A percentile compares a stretch with the other conserved stretches of the same genome.
These are phyloP conservation scores for Cantharellus cinnabarinus DNA, from an alignment of 768 basidiomycete species.

Conservation along the genomic window DNA sequence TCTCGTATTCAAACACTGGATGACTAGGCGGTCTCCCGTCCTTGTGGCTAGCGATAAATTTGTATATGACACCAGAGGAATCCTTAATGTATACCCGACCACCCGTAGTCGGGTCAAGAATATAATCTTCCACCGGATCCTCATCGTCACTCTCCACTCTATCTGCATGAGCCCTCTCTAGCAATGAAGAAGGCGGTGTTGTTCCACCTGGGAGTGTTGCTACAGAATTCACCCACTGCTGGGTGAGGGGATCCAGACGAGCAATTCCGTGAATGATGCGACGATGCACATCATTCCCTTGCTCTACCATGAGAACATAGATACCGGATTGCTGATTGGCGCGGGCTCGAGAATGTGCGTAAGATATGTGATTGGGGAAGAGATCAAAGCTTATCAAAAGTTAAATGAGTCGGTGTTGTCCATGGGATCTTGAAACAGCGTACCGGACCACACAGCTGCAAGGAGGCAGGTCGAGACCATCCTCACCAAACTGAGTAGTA, in stretches of 20 bases:
- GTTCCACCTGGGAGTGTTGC: conserved; percentile 20
- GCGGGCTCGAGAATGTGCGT: conserved; percentile 32
- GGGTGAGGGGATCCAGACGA: conserved; percentile 22
- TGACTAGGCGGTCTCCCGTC: background rate
- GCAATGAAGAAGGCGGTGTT: conserved; percentile 27
- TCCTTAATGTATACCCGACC: conserved; percentile 37
- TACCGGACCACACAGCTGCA: conserved; percentile 44
- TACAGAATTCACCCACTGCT: conserved; percentile 31
- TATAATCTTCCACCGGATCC: conserved; percentile 18
- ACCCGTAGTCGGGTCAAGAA: conserved; percentile 44
- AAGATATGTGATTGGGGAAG: conserved; percentile 40
- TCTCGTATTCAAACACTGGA: background rate
- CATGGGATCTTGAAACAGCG: background rate
- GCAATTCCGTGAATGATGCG: conserved; percentile 28
- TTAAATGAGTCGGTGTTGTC: background rate
- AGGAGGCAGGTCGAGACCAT: conserved; percentile 32
- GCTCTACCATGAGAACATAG: conserved; percentile 43
- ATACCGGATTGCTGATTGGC: conserved; percentile 29
- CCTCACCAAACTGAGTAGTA: conserved; percentile 35
- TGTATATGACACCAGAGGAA: conserved; percentile 35
- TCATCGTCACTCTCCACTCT: conserved; percentile 30
- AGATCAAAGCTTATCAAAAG: conserved; percentile 32
- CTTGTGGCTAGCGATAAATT: conserved; percentile 20
- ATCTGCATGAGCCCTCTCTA: conserved; percentile 23
- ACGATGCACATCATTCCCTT: conserved; percentile 33